Percentiles rank a stretch among this genome's conserved stretches.
phyloP scores from a whole-genome alignment of 257 asterid genomes.

The Penstemon barbatus region DNA sequence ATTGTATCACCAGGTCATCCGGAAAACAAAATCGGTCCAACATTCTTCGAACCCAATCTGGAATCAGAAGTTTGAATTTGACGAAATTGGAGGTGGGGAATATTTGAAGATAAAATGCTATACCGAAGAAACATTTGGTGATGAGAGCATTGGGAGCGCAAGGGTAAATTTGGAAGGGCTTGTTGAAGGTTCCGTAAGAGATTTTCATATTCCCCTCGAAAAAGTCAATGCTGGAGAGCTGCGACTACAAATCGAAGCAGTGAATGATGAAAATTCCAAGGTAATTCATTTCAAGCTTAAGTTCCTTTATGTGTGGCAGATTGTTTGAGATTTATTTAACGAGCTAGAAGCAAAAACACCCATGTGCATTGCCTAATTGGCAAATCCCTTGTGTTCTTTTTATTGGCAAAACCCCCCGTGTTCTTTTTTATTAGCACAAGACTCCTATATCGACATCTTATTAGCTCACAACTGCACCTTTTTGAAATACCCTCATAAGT shows the following conservation, averaged over 20 bases:
- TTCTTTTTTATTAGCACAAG: too few relatives aligned
- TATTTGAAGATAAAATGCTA: slow-evolving; percentile 78
- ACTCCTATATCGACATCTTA: too few relatives aligned
- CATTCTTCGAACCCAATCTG: slow-evolving; percentile 72
- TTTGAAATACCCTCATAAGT: too few relatives aligned
- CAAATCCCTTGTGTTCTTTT: not conserved
- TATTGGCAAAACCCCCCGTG: too few relatives aligned
- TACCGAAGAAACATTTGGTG: slow-evolving; percentile 79
- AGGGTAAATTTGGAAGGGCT: slow-evolving; percentile 97
- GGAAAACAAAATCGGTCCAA: slow-evolving; percentile 62
- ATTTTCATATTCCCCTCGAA: slow-evolving; percentile 85
- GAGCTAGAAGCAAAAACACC: too few relatives aligned
- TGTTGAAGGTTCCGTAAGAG: slow-evolving; percentile 71
- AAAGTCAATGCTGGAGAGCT: slow-evolving; percentile 89
- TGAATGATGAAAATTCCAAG: slow-evolving; percentile 54
- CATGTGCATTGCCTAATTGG: too few relatives aligned
- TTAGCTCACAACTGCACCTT: too few relatives aligned
- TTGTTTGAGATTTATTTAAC: not conserved
- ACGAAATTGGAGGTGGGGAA: slow-evolving; percentile 87
- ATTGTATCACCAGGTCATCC: slow-evolving; percentile 49
- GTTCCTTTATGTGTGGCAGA: not conserved
- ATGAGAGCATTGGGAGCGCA: slow-evolving; percentile 91
- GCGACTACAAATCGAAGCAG: slow-evolving; percentile 80
- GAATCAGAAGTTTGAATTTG: slow-evolving; percentile 93
- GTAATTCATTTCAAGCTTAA: slow-evolving; percentile 32